Conservation (phyloP, 345 rosid genomes). For the Chamaenerion angustifolium region DNA sequence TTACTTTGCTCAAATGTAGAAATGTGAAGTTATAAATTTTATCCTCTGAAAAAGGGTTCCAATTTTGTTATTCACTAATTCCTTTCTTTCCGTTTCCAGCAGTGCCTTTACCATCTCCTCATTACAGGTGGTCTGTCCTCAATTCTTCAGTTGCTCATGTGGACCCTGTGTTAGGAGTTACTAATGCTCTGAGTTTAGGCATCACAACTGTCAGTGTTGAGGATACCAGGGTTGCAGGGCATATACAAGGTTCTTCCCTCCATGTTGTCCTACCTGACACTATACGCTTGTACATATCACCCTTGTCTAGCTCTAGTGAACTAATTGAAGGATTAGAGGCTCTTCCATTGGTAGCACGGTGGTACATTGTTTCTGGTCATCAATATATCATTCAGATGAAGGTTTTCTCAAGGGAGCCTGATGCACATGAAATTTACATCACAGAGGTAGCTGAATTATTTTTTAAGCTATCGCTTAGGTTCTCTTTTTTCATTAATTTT, state of each 20-base stretch:
- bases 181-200: conserved; percentile 56
- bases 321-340: conserved; percentile 33
- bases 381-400: conserved; percentile 58
- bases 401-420: conserved; percentile 56
- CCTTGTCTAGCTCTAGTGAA: conserved; percentile 48
- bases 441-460: conserved; percentile 51
- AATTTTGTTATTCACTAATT: too few relatives aligned
- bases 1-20: too few relatives aligned
- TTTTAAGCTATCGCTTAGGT: background rate
- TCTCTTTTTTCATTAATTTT: too few relatives aligned
- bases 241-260: conserved; percentile 66
- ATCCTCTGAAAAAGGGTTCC: too few relatives aligned
- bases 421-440: conserved; percentile 56
- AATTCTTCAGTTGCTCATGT: conserved; percentile 66
- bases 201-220: conserved; percentile 56
- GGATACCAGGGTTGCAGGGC: conserved; percentile 91
- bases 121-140: conserved; percentile 65
- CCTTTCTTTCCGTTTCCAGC: conserved; percentile 35
- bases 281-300: conserved; percentile 36
- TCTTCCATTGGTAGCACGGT: conserved; percentile 41
- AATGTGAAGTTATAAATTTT: too few relatives aligned
- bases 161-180: conserved; percentile 41
- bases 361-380: conserved; percentile 70
- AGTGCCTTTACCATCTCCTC: conserved; percentile 60
- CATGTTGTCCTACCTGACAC: conserved; percentile 69